Percentiles rank a stretch among this genome's conserved stretches.
Conservation (phyloP, 768 basidiomycete genomes). For the Brasilioporus rufonigricans region DNA sequence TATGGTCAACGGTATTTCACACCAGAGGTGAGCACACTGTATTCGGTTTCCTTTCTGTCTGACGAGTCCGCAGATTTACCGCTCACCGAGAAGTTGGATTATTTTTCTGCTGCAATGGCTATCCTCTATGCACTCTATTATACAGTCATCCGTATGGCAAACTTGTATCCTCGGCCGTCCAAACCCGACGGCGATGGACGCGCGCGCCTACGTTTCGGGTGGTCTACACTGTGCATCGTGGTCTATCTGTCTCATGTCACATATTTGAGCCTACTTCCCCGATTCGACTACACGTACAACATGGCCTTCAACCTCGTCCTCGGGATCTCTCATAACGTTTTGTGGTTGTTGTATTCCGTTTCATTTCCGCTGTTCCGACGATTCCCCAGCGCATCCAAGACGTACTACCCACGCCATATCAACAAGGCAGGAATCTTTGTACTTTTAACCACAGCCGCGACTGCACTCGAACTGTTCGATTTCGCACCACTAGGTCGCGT, state of each 20-base stretch:
- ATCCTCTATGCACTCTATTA: slow-evolving; percentile 82
- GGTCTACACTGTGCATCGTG: slow-evolving; percentile 53
- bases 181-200: slow-evolving; percentile 24
- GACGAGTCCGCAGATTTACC: slow-evolving; percentile 58
- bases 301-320: slow-evolving; percentile 77
- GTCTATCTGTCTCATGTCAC: slow-evolving; percentile 68
- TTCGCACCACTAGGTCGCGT: slow-evolving; percentile 77
- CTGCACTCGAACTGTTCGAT: slow-evolving; percentile 83
- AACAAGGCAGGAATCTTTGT: slow-evolving; percentile 60
- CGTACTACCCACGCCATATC: slow-evolving; percentile 58
- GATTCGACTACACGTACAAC: slow-evolving; percentile 95
- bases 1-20: slow-evolving; percentile 91
- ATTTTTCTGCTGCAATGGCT: slow-evolving; percentile 88
- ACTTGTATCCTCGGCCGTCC: slow-evolving; percentile 54
- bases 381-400: slow-evolving; percentile 51
- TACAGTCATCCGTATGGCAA: slow-evolving; percentile 72
- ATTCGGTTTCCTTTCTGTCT: neutral
- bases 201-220: slow-evolving; percentile 28
- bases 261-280: slow-evolving; percentile 72
- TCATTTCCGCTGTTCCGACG: slow-evolving; percentile 47
- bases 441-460: slow-evolving; percentile 67
- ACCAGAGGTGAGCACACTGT: slow-evolving; percentile 66
- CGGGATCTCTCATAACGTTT: slow-evolving; percentile 72
- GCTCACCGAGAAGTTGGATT: slow-evolving; percentile 87
- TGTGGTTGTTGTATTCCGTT: slow-evolving; percentile 78